These are phyloP conservation scores for Gynochthodes officinalis DNA, from an alignment of 257 asterid species.

Conservation along the genomic window DNA sequence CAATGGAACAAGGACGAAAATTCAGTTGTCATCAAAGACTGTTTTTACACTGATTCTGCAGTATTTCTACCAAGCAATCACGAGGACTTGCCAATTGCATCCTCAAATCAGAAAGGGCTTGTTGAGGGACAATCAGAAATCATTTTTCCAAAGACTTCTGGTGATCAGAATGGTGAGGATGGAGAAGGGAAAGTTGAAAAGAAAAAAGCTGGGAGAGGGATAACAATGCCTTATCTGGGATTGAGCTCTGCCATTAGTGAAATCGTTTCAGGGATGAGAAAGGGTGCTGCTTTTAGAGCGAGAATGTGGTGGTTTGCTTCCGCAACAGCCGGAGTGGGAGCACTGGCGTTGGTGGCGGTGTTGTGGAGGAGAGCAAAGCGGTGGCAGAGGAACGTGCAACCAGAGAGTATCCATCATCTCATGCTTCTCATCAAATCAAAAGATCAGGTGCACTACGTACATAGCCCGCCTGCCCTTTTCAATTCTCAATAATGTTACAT, in stretches of 20 bases:
- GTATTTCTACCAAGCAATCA: constrained; percentile 45
- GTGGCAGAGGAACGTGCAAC: constrained; percentile 36
- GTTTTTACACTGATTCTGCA: constrained; percentile 24
- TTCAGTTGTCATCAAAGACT: constrained; percentile 19
- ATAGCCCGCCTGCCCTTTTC: too few relatives aligned
- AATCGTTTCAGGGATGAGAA: constrained; percentile 22
- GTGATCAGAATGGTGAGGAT: neutral
- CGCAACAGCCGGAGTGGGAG: constrained; percentile 42
- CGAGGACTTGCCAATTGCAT: constrained; percentile 33
- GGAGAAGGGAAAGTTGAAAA: constrained; percentile 14
- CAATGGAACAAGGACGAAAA: neutral
- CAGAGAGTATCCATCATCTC: constrained; percentile 37
- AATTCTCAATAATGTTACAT: neutral
- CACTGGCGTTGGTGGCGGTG: constrained; percentile 25
- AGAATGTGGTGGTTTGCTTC: constrained; percentile 35
- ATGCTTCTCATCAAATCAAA: constrained; percentile 40
- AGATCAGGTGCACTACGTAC: constrained; percentile 37
- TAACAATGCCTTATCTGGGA: constrained; percentile 23
- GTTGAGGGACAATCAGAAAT: constrained; percentile 18
- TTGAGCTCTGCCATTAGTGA: constrained; percentile 25
- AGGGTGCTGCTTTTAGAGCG: constrained; percentile 21
- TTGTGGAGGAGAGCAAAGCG: constrained; percentile 33
- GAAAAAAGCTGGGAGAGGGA: constrained; percentile 21
- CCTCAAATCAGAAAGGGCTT: constrained; percentile 17
- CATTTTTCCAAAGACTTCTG: constrained; percentile 9